A percentile compares a stretch with the other conserved stretches of the same genome.
Conservation (phyloP, 1,284 basidiomycete species). For the Microbotryomycetes sp. region DNA sequence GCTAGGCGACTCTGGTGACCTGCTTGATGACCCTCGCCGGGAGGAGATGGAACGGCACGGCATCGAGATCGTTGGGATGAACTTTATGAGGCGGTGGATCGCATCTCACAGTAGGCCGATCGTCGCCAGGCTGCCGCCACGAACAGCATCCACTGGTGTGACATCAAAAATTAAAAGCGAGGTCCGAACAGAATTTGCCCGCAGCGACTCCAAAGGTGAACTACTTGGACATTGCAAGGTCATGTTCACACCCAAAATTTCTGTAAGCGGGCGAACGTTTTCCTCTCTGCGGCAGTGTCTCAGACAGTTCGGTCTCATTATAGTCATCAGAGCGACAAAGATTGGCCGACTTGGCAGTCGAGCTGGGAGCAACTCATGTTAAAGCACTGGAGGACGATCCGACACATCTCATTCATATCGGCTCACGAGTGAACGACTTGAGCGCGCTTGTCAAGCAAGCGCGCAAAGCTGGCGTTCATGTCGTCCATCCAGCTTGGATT, state of each 20-base stretch:
- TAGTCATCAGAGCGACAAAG: not conserved
- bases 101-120: too few relatives aligned
- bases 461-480: not conserved
- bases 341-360: not conserved
- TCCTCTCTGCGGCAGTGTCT: too few relatives aligned
- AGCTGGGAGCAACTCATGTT: not conserved
- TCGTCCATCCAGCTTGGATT: slow-evolving; percentile 21
- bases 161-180: too few relatives aligned
- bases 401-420: slow-evolving; percentile 12
- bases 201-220: too few relatives aligned
- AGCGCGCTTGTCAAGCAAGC: slow-evolving; percentile 13
- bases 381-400: not conserved
- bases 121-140: too few relatives aligned
- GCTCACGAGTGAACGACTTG: not conserved
- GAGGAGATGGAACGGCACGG: too few relatives aligned
- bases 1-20: too few relatives aligned
- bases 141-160: too few relatives aligned
- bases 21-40: too few relatives aligned
- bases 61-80: slow-evolving; percentile 55
- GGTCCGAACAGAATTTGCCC: too few relatives aligned
- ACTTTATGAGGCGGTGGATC: slow-evolving; percentile 48
- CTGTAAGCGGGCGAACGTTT: not conserved
- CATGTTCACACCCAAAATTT: not conserved
- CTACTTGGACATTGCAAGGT: not conserved
- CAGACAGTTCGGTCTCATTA: not conserved